phyloP scores from a whole-genome alignment of 1,284 basidiomycete species.

The Cutaneotrichosporon cyanovorans region DNA sequence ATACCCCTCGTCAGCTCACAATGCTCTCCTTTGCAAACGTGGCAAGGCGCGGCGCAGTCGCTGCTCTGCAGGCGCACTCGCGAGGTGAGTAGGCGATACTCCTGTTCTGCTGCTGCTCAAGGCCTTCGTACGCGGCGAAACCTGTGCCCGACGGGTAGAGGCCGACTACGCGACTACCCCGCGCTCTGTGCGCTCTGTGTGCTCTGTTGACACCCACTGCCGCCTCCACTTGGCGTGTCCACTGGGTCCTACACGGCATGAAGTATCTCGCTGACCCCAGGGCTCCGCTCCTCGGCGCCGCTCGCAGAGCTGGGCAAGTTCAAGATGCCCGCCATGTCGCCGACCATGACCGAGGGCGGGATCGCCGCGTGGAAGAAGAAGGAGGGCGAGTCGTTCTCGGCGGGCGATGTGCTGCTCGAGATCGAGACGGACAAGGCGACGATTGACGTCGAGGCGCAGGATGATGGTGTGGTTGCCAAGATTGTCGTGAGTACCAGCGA shows the following conservation, averaged over 20 bases:
- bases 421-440: constrained; percentile 99
- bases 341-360: constrained; percentile 99
- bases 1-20: constrained; percentile 6
- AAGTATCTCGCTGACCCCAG: constrained; percentile 46
- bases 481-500: constrained; percentile 50
- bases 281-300: constrained; percentile 70
- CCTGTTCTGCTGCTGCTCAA: too few species aligned
- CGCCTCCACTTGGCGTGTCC: background rate
- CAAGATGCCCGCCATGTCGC: constrained; percentile 98
- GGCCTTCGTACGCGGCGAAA: too few species aligned
- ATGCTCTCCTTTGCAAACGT: constrained; percentile 43
- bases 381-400: constrained; percentile 81
- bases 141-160: too few species aligned
- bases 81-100: constrained; percentile 25
- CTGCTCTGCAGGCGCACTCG: constrained; percentile 22
- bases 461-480: constrained; percentile 91
- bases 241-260: background rate
- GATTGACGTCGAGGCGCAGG: constrained; percentile 97
- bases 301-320: constrained; percentile 77
- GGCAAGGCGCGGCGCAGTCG: constrained; percentile 31
- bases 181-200: too few species aligned
- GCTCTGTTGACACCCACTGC: too few species aligned
- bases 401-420: constrained; percentile 74
- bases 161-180: too few species aligned
- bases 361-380: constrained; percentile 96